Base-by-base conservation (phyloP, 177 flowering plant genomes). In the Vitis hybrid region DNA sequence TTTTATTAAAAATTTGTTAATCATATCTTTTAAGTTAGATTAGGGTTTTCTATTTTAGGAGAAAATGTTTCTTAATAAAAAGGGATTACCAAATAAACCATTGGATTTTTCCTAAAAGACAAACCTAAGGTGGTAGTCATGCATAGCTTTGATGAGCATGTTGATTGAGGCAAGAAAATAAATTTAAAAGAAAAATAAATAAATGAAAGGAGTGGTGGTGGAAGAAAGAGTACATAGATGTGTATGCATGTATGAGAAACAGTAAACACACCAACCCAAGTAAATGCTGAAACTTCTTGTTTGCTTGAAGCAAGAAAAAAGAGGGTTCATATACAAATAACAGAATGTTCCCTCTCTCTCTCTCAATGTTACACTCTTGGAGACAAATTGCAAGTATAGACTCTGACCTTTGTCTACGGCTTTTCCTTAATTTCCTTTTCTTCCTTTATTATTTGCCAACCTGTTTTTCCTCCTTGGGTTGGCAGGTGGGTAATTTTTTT, bases 371-470 rank as follows among this genome's bases (percentile, higher is more conserved):
- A 35, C 41, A 35, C 41, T 35, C 41, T 35, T 41, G 67, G 67
- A 24, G 73, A 70, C 68, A 71, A 65, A 58, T 66, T 46, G 71
- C 53, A 55, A 46, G 70, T 73, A 58, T 32, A 66, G 54, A 41
- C 71, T 73, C 67, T 63, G 76, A 73, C 72, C 41, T 63, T 48
- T 57, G 27, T 63, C 62, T 67, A 48, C 50, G 32, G 24, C 50
- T 24, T 49, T 24, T 57, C 5, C 3, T 50, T 30, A 9, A 35
- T 13, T 15, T 15, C 2, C 7, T 18, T 50, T 65, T 49, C 4
- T 27, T 56, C 32, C 9, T 54, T 65, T 30, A 50, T 11, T 48
- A 8, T 54, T 63, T 49, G 1, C 7, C 41, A 35, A 5, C 41
- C 5, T 0, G 5, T 35, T 35, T 35, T 35, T 35, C 7, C 41